Evolutionary conservation across 306 rosid genomes (phyloP).

Genomic region (Malus sylvestris): DNA sequence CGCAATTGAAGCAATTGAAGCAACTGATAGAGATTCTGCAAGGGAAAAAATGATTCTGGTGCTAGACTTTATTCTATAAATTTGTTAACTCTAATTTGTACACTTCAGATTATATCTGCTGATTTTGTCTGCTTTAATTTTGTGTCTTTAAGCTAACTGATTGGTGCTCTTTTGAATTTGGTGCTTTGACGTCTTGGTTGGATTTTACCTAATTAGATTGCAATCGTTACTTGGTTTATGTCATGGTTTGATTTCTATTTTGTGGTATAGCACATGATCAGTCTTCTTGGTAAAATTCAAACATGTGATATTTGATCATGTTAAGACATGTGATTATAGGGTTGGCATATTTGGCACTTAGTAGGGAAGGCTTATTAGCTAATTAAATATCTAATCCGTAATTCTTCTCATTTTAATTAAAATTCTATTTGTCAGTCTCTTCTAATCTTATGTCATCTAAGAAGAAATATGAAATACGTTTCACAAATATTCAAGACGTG

Average conservation of each 20-base stretch:
- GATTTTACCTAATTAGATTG: neutral
- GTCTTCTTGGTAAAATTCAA: neutral
- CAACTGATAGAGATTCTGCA: neutral
- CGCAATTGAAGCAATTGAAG: neutral
- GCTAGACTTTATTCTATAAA: no score
- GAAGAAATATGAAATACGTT: no score
- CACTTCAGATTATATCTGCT: no score
- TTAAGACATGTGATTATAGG: neutral
- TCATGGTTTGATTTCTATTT: neutral
- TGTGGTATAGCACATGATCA: neutral
- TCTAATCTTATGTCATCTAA: neutral
- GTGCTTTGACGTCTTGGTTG: no score
- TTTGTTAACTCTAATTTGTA: no score
- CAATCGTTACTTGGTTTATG: neutral
- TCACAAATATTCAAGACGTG: neutral
- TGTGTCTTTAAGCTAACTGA: no score
- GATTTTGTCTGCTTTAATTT: no score
- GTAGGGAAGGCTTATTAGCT: constrained; percentile 36
- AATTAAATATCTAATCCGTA: neutral
- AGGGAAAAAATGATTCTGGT: no score
- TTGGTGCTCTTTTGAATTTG: no score
- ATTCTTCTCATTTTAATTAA: neutral
- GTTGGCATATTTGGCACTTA: constrained; percentile 34
- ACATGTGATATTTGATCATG: neutral
- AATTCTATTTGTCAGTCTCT: neutral